Conservation (phyloP, 23 red algal genomes). For the Chondrus crispus region DNA sequence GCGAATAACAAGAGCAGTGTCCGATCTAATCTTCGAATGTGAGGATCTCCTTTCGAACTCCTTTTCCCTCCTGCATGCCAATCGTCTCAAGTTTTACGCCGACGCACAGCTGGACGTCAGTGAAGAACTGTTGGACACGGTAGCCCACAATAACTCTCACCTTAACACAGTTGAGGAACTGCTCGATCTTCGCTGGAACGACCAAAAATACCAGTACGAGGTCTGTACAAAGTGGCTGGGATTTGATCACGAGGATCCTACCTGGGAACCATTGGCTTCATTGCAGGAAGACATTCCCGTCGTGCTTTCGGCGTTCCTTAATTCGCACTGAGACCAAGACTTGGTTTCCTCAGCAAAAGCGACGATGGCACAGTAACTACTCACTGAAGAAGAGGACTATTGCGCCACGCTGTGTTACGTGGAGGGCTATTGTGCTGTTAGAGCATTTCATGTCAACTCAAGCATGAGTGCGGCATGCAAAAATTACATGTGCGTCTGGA, state of each 20-base stretch:
- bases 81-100: background rate
- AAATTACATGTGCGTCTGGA: too few relatives aligned
- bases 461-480: too few relatives aligned
- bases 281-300: background rate
- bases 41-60: background rate
- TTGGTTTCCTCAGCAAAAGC: background rate
- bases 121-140: background rate
- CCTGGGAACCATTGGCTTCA: background rate
- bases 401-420: too few relatives aligned
- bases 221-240: background rate
- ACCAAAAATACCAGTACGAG: background rate
- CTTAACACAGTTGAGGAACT: background rate
- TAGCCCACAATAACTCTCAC: background rate
- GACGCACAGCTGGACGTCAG: background rate
- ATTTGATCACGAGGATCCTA: background rate
- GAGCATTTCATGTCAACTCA: too few relatives aligned
- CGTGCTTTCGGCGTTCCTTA: background rate
- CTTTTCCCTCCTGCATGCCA: background rate
- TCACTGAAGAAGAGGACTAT: too few relatives aligned
- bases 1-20: background rate
- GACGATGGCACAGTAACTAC: too few relatives aligned
- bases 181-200: background rate
- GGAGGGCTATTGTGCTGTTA: too few relatives aligned
- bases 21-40: background rate
- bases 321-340: background rate